phyloP scores from a whole-genome alignment of 352 stramenopile species.

The Blastocystis sp. region DNA sequence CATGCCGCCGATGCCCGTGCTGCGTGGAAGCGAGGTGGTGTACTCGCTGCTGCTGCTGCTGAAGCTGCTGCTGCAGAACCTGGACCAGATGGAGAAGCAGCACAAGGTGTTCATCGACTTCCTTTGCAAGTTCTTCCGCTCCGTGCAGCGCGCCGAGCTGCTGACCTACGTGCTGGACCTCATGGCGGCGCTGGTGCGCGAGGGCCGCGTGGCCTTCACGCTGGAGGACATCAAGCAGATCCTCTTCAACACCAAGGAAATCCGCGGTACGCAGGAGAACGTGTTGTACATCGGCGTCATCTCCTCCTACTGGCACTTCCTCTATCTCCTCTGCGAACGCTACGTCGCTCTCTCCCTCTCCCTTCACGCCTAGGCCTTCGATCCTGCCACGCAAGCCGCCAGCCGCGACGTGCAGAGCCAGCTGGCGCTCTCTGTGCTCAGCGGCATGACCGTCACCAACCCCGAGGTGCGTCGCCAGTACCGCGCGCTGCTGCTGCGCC shows the following conservation, averaged over 20 bases:
- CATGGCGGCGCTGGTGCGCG: neutral
- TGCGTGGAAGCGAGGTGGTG: conserved; percentile 4
- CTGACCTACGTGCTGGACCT: neutral
- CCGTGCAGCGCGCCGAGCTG: neutral
- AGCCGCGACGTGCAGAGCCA: neutral
- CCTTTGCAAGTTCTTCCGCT: neutral
- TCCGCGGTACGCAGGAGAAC: neutral
- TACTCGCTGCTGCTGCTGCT: conserved; percentile 41
- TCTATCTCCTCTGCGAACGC: conserved; percentile 13
- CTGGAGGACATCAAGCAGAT: conserved; percentile 14
- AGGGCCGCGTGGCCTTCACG: neutral
- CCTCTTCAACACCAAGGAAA: neutral
- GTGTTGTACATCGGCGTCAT: conserved; percentile 12
- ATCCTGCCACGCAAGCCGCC: neutral
- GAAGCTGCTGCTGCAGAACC: conserved; percentile 11
- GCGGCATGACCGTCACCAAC: conserved; percentile 8
- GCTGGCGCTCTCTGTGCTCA: neutral
- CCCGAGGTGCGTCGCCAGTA: conserved; percentile 6
- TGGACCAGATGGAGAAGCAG: conserved; percentile 15
- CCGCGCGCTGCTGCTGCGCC: neutral
- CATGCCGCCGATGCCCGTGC: neutral
- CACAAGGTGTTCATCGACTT: conserved; percentile 2
- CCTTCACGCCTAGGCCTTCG: neutral
- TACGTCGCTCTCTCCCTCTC: neutral
- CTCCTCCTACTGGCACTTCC: conserved; percentile 22